A percentile compares a stretch with the other conserved stretches of the same genome.
Evolutionary conservation across 768 basidiomycete genomes (phyloP).

Genomic region (Phaffia tasmanica): DNA sequence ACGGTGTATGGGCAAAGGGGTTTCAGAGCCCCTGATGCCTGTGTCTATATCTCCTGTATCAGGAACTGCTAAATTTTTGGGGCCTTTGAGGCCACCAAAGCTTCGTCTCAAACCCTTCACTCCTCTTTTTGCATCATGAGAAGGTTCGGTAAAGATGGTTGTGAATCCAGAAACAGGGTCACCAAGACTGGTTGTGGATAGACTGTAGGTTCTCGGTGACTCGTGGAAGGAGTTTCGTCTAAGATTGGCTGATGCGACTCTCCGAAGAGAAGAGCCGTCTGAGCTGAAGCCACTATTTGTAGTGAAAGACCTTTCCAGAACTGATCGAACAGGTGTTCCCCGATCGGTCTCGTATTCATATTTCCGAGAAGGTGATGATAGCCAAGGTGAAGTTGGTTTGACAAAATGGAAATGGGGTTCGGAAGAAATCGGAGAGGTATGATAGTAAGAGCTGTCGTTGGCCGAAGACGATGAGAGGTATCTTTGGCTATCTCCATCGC

Average conservation of each 20-base stretch:
- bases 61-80: too few relatives aligned
- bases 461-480: constrained; percentile 10
- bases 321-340: background rate
- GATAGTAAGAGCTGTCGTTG: background rate
- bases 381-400: constrained; percentile 7
- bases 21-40: too few relatives aligned
- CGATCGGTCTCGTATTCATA: background rate
- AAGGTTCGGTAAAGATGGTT: too few relatives aligned
- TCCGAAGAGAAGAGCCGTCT: constrained; percentile 15
- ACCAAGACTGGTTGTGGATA: too few relatives aligned
- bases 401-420: background rate
- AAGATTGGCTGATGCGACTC: constrained; percentile 23
- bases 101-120: too few relatives aligned
- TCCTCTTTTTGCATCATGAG: too few relatives aligned
- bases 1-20: too few relatives aligned
- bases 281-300: constrained; percentile 6
- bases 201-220: too few relatives aligned
- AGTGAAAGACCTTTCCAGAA: background rate
- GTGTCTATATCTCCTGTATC: too few relatives aligned
- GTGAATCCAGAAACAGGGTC: too few relatives aligned
- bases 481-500: background rate
- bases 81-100: too few relatives aligned
- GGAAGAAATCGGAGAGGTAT: constrained; percentile 1
- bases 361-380: background rate
- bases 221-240: background rate